Conservation (phyloP, 2,329 filamentous ascomycete species). For the Aspergillus brunneoviolaceus region DNA sequence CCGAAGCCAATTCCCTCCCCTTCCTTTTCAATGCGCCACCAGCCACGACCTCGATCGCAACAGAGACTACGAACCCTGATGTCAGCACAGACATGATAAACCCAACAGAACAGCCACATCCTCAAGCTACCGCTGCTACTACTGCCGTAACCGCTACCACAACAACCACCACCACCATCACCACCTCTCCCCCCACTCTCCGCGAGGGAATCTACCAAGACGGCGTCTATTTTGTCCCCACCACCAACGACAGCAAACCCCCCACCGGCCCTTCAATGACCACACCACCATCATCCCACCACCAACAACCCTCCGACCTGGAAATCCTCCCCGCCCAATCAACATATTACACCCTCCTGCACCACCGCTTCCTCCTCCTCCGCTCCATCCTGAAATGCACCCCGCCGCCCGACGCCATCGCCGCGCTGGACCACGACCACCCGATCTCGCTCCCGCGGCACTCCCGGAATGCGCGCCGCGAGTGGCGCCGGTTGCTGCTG, state of each 20-base stretch:
- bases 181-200: constrained; percentile 43
- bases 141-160: neutral
- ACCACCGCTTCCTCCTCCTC: constrained; percentile 64
- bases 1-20: constrained; percentile 73
- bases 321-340: constrained; percentile 50
- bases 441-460: constrained; percentile 55
- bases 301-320: neutral
- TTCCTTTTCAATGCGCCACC: constrained; percentile 65
- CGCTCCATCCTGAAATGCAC: constrained; percentile 59
- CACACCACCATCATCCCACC: neutral
- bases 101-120: neutral
- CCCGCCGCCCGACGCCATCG: constrained; percentile 55
- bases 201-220: constrained; percentile 69
- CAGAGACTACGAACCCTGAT: neutral
- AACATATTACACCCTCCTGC: constrained; percentile 67
- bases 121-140: neutral
- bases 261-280: constrained; percentile 20
- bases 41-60: constrained; percentile 15
- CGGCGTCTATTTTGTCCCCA: constrained; percentile 70
- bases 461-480: constrained; percentile 53
- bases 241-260: constrained; percentile 28
- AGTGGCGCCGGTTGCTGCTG: constrained; percentile 51
- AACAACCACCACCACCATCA: neutral
- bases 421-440: constrained; percentile 55
- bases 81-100: neutral